Evolutionary conservation across 2,329 filamentous ascomycete species (phyloP).

Genomic region (Beauveria australis): DNA sequence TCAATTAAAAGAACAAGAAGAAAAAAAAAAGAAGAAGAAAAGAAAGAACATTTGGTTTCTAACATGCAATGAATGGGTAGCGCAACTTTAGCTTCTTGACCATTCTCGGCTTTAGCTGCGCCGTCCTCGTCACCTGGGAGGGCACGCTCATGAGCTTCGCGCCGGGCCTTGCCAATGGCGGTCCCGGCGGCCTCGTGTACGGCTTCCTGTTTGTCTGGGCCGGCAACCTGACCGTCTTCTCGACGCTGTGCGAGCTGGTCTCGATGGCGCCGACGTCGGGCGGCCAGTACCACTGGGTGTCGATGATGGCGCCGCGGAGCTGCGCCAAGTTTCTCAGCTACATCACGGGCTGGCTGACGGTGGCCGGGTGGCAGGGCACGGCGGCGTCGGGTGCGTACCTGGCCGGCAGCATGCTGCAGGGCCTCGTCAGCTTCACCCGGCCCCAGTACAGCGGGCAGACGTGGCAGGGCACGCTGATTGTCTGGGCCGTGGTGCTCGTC

Average conservation of each 20-base stretch:
- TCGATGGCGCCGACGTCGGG: slow-evolving; percentile 43
- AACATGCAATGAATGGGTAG: slow-evolving; percentile 15
- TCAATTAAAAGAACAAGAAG: background rate
- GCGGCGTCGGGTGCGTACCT: slow-evolving; percentile 31
- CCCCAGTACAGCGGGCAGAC: slow-evolving; percentile 24
- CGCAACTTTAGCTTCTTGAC: slow-evolving; percentile 42
- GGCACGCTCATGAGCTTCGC: slow-evolving; percentile 25
- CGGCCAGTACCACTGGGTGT: slow-evolving; percentile 55
- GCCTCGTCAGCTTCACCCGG: slow-evolving; percentile 32
- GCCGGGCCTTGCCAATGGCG: slow-evolving; percentile 37
- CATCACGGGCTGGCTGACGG: slow-evolving; percentile 38
- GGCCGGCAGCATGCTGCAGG: slow-evolving; percentile 39
- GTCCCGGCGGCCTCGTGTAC: slow-evolving; percentile 45
- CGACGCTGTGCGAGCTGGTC: slow-evolving; percentile 31
- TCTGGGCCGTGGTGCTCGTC: slow-evolving; percentile 32
- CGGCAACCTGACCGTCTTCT: slow-evolving; percentile 36
- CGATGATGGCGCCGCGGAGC: slow-evolving; percentile 38
- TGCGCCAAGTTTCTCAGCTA: slow-evolving; percentile 48
- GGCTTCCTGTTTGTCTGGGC: slow-evolving; percentile 40
- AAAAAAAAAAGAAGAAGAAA: background rate
- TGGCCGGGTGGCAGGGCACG: slow-evolving; percentile 37
- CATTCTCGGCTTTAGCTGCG: slow-evolving; percentile 44
- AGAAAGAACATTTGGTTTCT: background rate
- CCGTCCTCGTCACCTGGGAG: slow-evolving; percentile 48
- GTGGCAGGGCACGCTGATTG: slow-evolving; percentile 22